These are phyloP conservation scores for Fusarium dimerum DNA, from an alignment of 2,329 filamentous ascomycete genomes.

Conservation along the genomic window DNA sequence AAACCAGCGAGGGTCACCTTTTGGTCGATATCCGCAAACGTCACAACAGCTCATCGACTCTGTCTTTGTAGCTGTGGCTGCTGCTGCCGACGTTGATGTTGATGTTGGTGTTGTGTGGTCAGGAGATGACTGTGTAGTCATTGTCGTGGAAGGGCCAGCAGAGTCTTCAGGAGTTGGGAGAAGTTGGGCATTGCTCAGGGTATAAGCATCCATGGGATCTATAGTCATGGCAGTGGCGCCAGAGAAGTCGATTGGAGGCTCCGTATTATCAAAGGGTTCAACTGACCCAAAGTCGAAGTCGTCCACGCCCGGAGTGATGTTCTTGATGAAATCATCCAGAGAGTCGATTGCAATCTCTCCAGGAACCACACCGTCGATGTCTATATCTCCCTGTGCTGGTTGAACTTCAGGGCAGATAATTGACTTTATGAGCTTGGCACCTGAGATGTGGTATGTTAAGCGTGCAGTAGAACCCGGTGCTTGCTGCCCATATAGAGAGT, in stretches of 20 bases:
- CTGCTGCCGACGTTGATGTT: not conserved
- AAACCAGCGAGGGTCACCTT: slow-evolving; percentile 60
- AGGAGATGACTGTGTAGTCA: slow-evolving; percentile 27
- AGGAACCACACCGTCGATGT: not conserved
- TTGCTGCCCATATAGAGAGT: slow-evolving; percentile 42
- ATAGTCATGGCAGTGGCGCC: slow-evolving; percentile 1
- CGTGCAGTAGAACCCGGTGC: slow-evolving; percentile 32
- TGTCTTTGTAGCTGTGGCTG: slow-evolving; percentile 31
- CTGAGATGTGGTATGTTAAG: slow-evolving; percentile 42
- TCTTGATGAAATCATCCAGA: slow-evolving; percentile 22
- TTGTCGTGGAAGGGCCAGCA: slow-evolving; percentile 22
- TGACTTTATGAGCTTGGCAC: slow-evolving; percentile 42
- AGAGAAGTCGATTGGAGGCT: slow-evolving; percentile 8
- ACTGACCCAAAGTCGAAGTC: slow-evolving; percentile 21
- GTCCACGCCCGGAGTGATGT: slow-evolving; percentile 11
- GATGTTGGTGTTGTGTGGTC: slow-evolving; percentile 7
- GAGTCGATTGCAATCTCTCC: slow-evolving; percentile 10
- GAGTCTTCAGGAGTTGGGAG: slow-evolving; percentile 24
- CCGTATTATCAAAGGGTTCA: slow-evolving; percentile 13
- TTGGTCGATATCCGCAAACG: slow-evolving; percentile 56
- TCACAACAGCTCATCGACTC: slow-evolving; percentile 51
- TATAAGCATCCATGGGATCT: slow-evolving; percentile 12
- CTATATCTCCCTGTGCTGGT: slow-evolving; percentile 9
- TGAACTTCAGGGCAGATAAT: slow-evolving; percentile 31
- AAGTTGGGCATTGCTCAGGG: slow-evolving; percentile 17